Percentiles rank a stretch among this genome's conserved stretches.
Conservation (phyloP, 345 rosid genomes). For the Clarkia xantiana region DNA sequence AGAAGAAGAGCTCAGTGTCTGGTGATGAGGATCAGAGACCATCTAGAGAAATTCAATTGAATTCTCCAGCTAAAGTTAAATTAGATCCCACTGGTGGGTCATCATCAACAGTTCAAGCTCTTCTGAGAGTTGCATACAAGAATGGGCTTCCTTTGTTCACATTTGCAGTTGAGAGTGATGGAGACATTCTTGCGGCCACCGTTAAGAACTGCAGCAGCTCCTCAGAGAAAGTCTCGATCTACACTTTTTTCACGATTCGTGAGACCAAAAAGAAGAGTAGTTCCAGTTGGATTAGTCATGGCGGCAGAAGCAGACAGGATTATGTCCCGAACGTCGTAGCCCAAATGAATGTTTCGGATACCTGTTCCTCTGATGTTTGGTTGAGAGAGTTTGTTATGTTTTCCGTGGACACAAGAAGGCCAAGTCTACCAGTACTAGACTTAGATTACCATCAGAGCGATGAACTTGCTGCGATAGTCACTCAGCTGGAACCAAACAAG, state of each 20-base stretch:
- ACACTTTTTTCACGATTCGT: constrained; percentile 56
- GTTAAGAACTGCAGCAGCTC: constrained; percentile 23
- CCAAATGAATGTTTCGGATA: constrained; percentile 64
- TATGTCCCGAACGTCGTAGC: constrained; percentile 58
- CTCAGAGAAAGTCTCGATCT: constrained; percentile 43
- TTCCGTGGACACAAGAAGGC: constrained; percentile 35
- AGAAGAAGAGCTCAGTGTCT: constrained; percentile 20
- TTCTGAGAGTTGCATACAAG: constrained; percentile 63
- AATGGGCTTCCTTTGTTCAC: constrained; percentile 76
- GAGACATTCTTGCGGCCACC: constrained; percentile 69
- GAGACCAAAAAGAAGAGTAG: constrained; percentile 66
- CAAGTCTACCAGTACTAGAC: constrained; percentile 27
- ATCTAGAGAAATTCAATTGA: constrained; percentile 15
- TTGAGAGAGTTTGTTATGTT: constrained; percentile 58
- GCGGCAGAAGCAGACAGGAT: constrained; percentile 48
- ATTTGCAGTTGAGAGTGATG: constrained; percentile 69
- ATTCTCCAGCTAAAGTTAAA: constrained; percentile 29
- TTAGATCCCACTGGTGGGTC: constrained; percentile 21
- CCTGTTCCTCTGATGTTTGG: constrained; percentile 17
- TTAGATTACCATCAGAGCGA: constrained; percentile 28
- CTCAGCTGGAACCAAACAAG: constrained; percentile 23
- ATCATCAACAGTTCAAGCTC: constrained; percentile 51
- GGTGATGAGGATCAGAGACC: constrained; percentile 18
- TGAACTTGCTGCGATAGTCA: constrained; percentile 82
- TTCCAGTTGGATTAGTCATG: constrained; percentile 52